Evolutionary conservation across 2,329 filamentous ascomycete species (phyloP), one percentile per base, ranked within the genome.

Genomic region (Metarhizium album): DNA sequence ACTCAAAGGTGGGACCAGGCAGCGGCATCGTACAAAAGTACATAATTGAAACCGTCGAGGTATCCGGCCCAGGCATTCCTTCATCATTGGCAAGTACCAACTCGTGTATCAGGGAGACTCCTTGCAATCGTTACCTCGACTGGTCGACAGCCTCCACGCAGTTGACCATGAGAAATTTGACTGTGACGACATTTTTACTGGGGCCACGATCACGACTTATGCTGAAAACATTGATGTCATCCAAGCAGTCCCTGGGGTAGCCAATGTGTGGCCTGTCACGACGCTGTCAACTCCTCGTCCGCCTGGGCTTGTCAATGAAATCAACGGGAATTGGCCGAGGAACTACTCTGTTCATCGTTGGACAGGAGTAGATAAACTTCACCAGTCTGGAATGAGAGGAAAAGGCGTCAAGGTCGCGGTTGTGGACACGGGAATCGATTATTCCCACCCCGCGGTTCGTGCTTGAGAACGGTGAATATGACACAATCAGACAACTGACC

Each of bases 371-470:
- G 63, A 69, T 22, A 63, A 59, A 48, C 60, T 71, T 2, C 69
- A 71, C 40, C 58, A 59, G 18, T 55, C 57, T n/a, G 69, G 69
- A 2, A 64, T 70, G 16, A 57, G 62, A 8, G 69, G 69, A 3
- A 65, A 64, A 42, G 68, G 67, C 1, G 65, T 61, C 14, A 70
- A 61, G 33, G 58, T 71, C 33, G 69, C 68, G 8, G 58, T 71
- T 27, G 63, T 71, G 38, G 69, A 71, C 48, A 68, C 67, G 1
- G 69, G 69, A 0, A 58, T 71, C 27, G 67, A 70, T 47, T 71
- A 71, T 45, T 65, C 60, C 1, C 69, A 71, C 47, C 58, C 62
- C 48, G 65, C 68, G 27, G 67, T 69, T 35, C 33, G 54, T 42
- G 56, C 52, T 7, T 14, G 16, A 18, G 18, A 9, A 18, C 11